phyloP scores from a whole-genome alignment of 768 basidiomycete genomes.

The Mycena chlorophos region DNA sequence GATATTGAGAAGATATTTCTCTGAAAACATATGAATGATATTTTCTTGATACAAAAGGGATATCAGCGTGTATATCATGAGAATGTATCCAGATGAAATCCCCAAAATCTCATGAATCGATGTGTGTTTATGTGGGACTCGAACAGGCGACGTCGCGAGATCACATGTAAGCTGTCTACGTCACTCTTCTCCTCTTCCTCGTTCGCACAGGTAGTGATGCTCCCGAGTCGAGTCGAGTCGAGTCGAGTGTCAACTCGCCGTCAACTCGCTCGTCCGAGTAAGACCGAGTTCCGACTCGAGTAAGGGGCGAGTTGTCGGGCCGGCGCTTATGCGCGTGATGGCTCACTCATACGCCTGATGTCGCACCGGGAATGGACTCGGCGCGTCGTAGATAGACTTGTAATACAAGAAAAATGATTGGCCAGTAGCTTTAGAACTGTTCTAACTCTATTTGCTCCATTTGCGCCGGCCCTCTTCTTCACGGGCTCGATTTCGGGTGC shows the following conservation, averaged over 20 bases:
- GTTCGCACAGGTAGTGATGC: no score
- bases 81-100: no score
- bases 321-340: neutral
- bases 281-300: neutral
- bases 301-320: neutral
- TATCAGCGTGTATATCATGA: no score
- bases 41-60: neutral
- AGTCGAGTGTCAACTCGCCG: neutral
- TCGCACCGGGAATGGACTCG: no score
- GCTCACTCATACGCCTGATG: no score
- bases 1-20: neutral
- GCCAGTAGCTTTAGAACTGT: neutral
- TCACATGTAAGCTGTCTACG: neutral
- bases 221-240: neutral
- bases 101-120: neutral
- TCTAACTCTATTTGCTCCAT: neutral
- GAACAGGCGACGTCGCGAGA: neutral
- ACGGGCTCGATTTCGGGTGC: neutral
- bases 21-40: neutral
- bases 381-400: no score
- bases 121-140: neutral
- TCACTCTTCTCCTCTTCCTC: no score
- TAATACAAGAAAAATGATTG: neutral
- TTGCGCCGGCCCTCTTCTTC: neutral
- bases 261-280: neutral